phyloP scores from a whole-genome alignment of 192 early-diverging fungal species.

The Gonapodya prolifera region DNA sequence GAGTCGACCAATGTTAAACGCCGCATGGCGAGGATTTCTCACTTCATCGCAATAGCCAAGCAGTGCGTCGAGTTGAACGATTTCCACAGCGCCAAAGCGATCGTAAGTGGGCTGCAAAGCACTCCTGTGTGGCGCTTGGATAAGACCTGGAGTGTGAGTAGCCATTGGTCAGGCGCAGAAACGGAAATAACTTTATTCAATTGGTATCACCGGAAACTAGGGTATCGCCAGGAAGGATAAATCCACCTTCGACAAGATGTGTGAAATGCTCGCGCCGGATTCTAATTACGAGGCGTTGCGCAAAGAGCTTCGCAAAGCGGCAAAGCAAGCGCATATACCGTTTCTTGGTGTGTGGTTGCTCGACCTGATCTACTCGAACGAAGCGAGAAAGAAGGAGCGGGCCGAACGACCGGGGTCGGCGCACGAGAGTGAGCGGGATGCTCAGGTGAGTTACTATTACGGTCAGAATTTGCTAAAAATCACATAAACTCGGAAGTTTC shows the following conservation, averaged over 20 bases:
- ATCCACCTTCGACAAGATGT: background rate
- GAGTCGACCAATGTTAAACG: background rate
- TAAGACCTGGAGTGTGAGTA: slow-evolving; percentile 8
- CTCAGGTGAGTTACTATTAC: background rate
- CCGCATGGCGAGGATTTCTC: background rate
- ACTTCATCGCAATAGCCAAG: background rate
- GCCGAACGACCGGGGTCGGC: background rate
- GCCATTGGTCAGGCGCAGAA: background rate
- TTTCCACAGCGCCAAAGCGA: slow-evolving; percentile 8
- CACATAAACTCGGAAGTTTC: no score
- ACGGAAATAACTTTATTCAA: background rate
- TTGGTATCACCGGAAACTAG: background rate
- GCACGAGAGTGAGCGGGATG: background rate
- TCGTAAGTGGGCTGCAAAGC: background rate
- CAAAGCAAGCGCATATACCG: background rate
- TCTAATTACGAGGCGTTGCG: background rate
- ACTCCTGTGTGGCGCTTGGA: slow-evolving; percentile 7
- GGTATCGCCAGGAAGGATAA: background rate
- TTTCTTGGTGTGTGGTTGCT: background rate
- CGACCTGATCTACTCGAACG: background rate
- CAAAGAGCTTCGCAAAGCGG: background rate
- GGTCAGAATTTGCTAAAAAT: no score
- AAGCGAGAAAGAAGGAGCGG: background rate
- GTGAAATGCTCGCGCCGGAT: background rate
- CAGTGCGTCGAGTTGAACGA: slow-evolving; percentile 6